Evolutionary conservation across 2,329 filamentous ascomycete species (phyloP), one percentile per base, ranked within the genome.

Genomic region (Bipolaris gigantea): DNA sequence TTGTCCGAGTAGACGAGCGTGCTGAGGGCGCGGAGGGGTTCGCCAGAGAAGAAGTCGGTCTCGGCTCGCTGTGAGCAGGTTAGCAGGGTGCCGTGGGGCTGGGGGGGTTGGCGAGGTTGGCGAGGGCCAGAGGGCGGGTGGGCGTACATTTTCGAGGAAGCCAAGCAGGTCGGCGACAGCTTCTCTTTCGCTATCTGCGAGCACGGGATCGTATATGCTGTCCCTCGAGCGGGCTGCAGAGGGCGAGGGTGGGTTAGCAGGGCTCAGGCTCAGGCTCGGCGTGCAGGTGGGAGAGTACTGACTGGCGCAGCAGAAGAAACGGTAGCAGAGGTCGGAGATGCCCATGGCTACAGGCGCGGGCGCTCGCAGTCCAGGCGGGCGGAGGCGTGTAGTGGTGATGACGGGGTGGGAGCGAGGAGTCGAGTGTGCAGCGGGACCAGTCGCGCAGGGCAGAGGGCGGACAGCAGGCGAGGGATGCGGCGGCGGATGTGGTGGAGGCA

Each of bases 1-100:
- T 99, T 99, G 76, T 97, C 92, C 53, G 94, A 99, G 75, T 96
- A 99, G 53, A 99, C 94, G 23, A 99, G 84, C 11, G 93, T 99
- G 77, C 91, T 97, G 53, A 99, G 80, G 41, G 94, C 93, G 76
- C 89, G 89, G 53, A 99, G 85, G 41, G 94, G 94, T 72, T 97
- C 92, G 76, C 94, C 94, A 34, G 90, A 88, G 78, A 99, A 99
- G 85, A 99, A 99, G 76, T 99, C 93, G 68, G 92, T 97, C 76
- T 99, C 94, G 72, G 88, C 89, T 73, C 94, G 89, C 94, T 97
- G 74, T 38, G 32, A 40, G 43, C 38, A 25, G 34, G 69, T 72
- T 77, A 71, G 80, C 72, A 56, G 54, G 36, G 46, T n/a, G 15
- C 21, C 2, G 41, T 23, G 42, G 43, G 27, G 55, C 52, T 30